A percentile compares a stretch with the other conserved stretches of the same genome.
phyloP scores from a whole-genome alignment of 129 eudicot genomes.

The Flaveria brownii region DNA sequence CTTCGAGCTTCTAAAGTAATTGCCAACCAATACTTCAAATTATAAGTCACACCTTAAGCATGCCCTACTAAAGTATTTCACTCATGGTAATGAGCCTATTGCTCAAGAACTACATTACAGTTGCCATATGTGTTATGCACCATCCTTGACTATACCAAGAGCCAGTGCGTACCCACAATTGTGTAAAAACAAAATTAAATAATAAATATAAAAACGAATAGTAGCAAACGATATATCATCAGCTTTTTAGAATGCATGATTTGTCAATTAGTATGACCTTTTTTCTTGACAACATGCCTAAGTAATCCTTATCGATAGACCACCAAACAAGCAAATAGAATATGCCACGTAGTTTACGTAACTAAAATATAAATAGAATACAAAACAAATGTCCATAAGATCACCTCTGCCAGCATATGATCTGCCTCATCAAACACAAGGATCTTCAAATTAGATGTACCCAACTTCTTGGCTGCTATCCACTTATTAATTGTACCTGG shows the following conservation, averaged over 20 bases:
- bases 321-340: neutral
- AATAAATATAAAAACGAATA: neutral
- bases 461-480: slow-evolving; percentile 57
- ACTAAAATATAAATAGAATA: slow-evolving; percentile 15
- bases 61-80: too few relatives aligned
- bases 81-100: neutral
- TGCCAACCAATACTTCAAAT: too few relatives aligned
- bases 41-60: too few relatives aligned
- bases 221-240: neutral
- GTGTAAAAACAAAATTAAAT: too few relatives aligned
- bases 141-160: neutral
- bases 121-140: neutral
- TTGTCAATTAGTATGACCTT: neutral
- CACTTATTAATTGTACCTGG: slow-evolving; percentile 79
- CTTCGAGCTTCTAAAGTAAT: too few relatives aligned
- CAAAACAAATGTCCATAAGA: neutral
- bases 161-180: neutral
- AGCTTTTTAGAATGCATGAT: neutral
- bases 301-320: neutral
- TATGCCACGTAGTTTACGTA: neutral
- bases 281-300: neutral
- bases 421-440: slow-evolving; percentile 97
- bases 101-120: slow-evolving; percentile 2
- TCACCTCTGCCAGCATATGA: slow-evolving; percentile 86
- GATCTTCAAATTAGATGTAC: slow-evolving; percentile 61